These are phyloP conservation scores for Dittrichia graveolens DNA, from an alignment of 129 eudicot genomes.

Conservation along the genomic window DNA sequence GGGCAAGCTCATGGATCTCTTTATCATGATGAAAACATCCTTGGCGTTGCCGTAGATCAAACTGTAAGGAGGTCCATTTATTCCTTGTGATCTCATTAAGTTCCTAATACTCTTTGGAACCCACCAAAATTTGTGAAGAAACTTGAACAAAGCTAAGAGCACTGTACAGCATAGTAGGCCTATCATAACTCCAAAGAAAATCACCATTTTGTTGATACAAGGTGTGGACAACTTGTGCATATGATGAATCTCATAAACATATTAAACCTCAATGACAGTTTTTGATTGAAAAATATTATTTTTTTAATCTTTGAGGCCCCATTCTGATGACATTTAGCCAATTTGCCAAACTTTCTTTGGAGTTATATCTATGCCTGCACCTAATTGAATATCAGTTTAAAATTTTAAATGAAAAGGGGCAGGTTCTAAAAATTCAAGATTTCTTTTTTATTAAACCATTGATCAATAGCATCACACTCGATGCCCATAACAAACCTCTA, in stretches of 20 bases:
- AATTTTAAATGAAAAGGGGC: no score
- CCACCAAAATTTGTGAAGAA: constrained; percentile 35
- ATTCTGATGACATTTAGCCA: no score
- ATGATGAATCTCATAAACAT: background rate
- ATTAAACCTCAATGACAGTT: background rate
- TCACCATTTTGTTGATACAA: background rate
- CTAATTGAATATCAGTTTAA: no score
- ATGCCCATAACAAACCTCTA: no score
- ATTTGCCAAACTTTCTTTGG: no score
- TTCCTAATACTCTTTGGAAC: constrained; percentile 6
- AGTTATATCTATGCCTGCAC: no score
- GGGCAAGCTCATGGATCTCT: constrained; percentile 21
- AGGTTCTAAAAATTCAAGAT: no score
- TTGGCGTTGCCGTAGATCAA: constrained; percentile 33
- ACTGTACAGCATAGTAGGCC: constrained; percentile 8
- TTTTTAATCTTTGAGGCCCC: no score
- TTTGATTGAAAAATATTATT: no score
- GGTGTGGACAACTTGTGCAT: background rate
- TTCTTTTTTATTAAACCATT: no score
- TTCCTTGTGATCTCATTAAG: constrained; percentile 33
- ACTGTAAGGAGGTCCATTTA: constrained; percentile 34
- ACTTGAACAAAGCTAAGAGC: constrained; percentile 23
- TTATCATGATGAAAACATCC: constrained; percentile 18
- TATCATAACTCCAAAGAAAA: background rate
- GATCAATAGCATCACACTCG: no score